Percentiles rank a stretch among this genome's conserved stretches.
Evolutionary conservation across 306 rosid genomes (phyloP).

Genomic region (Canavalia ensiformis): DNA sequence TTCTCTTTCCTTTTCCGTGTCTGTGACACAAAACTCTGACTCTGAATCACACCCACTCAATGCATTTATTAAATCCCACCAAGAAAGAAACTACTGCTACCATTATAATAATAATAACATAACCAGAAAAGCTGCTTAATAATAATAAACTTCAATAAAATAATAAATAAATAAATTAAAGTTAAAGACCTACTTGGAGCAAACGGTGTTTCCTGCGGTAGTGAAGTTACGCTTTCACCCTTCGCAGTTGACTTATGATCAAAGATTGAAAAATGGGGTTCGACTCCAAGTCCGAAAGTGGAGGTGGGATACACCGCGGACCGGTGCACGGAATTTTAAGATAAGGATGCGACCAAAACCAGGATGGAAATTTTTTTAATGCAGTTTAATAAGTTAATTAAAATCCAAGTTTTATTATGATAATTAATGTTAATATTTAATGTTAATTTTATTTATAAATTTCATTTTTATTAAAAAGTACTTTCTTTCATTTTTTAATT

Average conservation of each 20-base stretch:
- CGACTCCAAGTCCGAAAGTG: background rate
- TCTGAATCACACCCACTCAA: slow-evolving; percentile 51
- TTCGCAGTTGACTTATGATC: background rate
- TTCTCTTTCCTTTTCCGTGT: slow-evolving; percentile 40
- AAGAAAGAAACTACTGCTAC: slow-evolving; percentile 37
- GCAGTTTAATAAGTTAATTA: too few species aligned
- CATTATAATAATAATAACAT: background rate
- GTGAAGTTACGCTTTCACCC: background rate
- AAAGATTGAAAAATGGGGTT: background rate
- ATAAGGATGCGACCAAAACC: background rate
- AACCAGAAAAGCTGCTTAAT: slow-evolving; percentile 8
- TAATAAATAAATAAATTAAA: background rate
- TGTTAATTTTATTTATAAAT: too few species aligned
- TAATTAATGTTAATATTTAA: too few species aligned
- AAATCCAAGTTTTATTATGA: too few species aligned
- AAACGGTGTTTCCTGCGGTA: background rate
- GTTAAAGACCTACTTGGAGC: background rate
- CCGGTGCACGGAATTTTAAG: background rate
- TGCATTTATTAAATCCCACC: slow-evolving; percentile 66
- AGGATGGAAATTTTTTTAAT: too few species aligned
- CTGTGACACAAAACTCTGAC: slow-evolving; percentile 44
- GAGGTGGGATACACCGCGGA: slow-evolving; percentile 4
- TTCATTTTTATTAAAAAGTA: too few species aligned
- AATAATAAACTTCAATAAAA: background rate
- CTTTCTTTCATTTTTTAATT: too few species aligned